phyloP scores from a whole-genome alignment of 2,329 filamentous ascomycete genomes.

The Aspergillus awamori region DNA sequence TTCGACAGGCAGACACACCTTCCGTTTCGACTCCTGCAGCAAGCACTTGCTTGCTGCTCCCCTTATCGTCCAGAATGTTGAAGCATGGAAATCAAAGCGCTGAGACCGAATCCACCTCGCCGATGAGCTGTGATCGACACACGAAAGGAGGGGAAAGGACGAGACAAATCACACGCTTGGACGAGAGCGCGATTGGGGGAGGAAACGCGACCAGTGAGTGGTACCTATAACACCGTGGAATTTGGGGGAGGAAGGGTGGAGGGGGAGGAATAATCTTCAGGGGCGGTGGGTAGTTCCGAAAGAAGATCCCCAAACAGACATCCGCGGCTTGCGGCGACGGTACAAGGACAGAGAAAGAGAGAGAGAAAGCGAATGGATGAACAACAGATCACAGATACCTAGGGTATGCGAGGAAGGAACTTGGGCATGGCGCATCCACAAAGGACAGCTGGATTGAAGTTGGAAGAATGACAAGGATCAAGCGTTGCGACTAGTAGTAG shows the following conservation, averaged over 20 bases:
- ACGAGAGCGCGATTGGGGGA: slow-evolving; percentile 10
- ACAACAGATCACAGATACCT: slow-evolving; percentile 34
- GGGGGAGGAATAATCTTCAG: slow-evolving; percentile 21
- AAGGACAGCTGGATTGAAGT: slow-evolving; percentile 26
- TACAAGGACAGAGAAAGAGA: background rate
- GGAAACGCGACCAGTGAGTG: background rate
- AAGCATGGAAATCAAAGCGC: slow-evolving; percentile 48
- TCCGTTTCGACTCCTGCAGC: slow-evolving; percentile 52
- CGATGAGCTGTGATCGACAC: slow-evolving; percentile 30
- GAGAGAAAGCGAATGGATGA: slow-evolving; percentile 12
- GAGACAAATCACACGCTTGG: slow-evolving; percentile 14
- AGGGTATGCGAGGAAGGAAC: slow-evolving; percentile 29
- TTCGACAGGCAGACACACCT: slow-evolving; percentile 37
- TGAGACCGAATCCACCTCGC: slow-evolving; percentile 32
- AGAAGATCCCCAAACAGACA: slow-evolving; percentile 14
- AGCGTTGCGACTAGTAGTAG: slow-evolving; percentile 2
- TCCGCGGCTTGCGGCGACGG: slow-evolving; percentile 6
- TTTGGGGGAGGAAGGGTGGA: background rate
- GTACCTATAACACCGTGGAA: slow-evolving; percentile 7
- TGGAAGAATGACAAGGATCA: slow-evolving; percentile 17
- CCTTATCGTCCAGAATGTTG: slow-evolving; percentile 49
- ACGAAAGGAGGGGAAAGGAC: slow-evolving; percentile 16
- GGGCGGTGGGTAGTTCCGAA: slow-evolving; percentile 16
- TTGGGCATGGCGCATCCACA: slow-evolving; percentile 40
- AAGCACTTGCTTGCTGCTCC: slow-evolving; percentile 53